phyloP scores from a whole-genome alignment of 306 rosid species.

The Gastrolobium bilobum region DNA sequence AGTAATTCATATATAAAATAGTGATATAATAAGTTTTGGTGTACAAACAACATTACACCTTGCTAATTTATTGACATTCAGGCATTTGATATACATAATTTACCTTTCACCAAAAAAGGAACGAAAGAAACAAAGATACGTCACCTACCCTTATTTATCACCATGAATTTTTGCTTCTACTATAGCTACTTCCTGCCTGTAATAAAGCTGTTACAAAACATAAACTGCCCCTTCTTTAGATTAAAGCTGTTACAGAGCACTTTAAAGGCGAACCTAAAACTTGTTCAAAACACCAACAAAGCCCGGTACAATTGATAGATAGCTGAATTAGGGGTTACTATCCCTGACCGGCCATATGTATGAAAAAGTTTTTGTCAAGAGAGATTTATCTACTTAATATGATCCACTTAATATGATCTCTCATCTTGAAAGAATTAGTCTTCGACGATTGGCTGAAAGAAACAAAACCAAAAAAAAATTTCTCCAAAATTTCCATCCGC shows the following conservation, averaged over 20 bases:
- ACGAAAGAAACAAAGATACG: neutral
- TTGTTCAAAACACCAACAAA: neutral
- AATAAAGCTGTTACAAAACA: conserved; percentile 28
- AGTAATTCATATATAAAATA: neutral
- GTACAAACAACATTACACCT: neutral
- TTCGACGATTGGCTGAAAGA: no score
- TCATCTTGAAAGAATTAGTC: no score
- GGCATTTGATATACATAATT: neutral
- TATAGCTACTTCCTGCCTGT: conserved; percentile 32
- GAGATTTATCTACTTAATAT: no score
- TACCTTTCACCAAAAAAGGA: conserved; percentile 9
- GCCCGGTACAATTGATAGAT: no score
- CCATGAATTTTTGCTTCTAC: neutral
- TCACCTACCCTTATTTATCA: conserved; percentile 37
- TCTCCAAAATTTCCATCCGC: neutral
- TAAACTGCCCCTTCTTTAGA: neutral
- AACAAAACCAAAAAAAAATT: no score
- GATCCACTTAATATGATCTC: no score
- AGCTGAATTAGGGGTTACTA: no score
- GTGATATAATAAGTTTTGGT: neutral
- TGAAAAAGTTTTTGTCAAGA: no score
- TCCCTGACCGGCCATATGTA: no score
- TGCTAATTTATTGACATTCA: neutral
- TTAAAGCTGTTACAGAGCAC: neutral
- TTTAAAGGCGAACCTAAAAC: neutral